Evolutionary conservation across 371 early-diverging fungal species (phyloP), one percentile per base, ranked within the genome.

Genomic region (Coemansia sp.): DNA sequence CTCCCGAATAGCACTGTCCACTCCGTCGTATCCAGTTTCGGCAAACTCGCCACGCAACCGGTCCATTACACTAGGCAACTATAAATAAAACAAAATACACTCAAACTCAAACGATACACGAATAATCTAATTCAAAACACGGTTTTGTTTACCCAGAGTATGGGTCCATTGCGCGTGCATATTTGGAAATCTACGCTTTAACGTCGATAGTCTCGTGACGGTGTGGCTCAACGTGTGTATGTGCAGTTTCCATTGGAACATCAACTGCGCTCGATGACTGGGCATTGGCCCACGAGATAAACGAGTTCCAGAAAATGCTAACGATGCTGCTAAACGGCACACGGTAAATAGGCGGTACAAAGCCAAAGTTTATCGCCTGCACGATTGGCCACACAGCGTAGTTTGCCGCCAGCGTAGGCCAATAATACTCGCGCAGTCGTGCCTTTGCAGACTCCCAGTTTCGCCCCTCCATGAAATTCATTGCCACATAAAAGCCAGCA

Each of bases 301-400:
- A 91, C 5, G 87, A 81, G 63, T 90, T 91, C 92, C 92, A 92
- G 22, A 89, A 76, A n/a, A 92, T 85, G 47, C 92, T 89, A 18
- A 90, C 78, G 4, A 84, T 80, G 59, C 89, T 88, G 48, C 88
- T 87, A 72, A 92, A 90, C 2, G 92, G 92, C 10, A 92, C 72
- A 22, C 92, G 83, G 58, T 85, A 89, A 22, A 82, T 80, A 29
- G 90, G 66, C 0, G 93, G 93, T 74, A 92, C 84, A 61, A 87
- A 84, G 59, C 87, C 85, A 72, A 93, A 92, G 72, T 92, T 92
- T 22, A 93, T 76, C 6, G 84, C 73, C 72, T 92, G 93, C 6
- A 90, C 91, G 5, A 84, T 66, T 11, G 93, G 92, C 93, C 93
- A 93, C 1, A 92, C 80, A 16, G 83, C 83, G 61, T 91, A 93